These are phyloP conservation scores for Pulicaria dysenterica DNA, from an alignment of 129 eudicot genomes.

Conservation along the genomic window DNA sequence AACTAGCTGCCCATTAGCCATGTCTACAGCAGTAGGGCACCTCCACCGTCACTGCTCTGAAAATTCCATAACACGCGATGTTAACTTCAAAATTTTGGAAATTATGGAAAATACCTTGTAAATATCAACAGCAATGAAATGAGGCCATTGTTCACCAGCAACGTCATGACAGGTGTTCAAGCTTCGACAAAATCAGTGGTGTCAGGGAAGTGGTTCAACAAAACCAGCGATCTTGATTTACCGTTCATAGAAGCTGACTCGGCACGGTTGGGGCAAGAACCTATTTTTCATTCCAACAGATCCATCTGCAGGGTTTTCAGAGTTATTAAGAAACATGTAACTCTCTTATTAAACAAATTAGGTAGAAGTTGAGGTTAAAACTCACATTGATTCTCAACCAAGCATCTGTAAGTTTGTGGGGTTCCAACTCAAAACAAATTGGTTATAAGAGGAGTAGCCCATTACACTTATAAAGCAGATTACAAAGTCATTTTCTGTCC, in stretches of 20 bases:
- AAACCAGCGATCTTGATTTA: slow-evolving; percentile 67
- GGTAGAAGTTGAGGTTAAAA: neutral
- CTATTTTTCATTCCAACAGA: slow-evolving; percentile 72
- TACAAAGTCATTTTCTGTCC: too few species aligned
- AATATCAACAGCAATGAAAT: slow-evolving; percentile 83
- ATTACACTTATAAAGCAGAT: too few species aligned
- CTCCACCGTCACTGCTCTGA: slow-evolving; percentile 95
- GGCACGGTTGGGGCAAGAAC: slow-evolving; percentile 88
- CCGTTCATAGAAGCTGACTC: slow-evolving; percentile 80
- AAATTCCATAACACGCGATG: neutral
- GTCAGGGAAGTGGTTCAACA: slow-evolving; percentile 78
- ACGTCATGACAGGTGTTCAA: slow-evolving; percentile 67
- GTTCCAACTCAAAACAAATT: too few species aligned
- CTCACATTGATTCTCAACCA: slow-evolving; percentile 95
- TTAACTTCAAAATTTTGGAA: neutral
- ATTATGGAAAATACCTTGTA: slow-evolving; percentile 65
- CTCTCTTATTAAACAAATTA: neutral
- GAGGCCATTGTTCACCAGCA: slow-evolving; percentile 83
- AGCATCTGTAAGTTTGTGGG: too few species aligned
- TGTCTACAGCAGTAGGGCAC: slow-evolving; percentile 88
- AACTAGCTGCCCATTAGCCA: slow-evolving; percentile 68
- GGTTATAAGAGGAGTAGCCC: too few species aligned
- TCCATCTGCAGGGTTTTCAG: slow-evolving; percentile 68
- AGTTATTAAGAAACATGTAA: slow-evolving; percentile 5
- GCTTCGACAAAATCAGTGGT: slow-evolving; percentile 64